Percentiles rank a stretch among this genome's conserved stretches.
These are phyloP conservation scores for Neonectria ditissima DNA, from an alignment of 2,329 filamentous ascomycete genomes.

Conservation along the genomic window DNA sequence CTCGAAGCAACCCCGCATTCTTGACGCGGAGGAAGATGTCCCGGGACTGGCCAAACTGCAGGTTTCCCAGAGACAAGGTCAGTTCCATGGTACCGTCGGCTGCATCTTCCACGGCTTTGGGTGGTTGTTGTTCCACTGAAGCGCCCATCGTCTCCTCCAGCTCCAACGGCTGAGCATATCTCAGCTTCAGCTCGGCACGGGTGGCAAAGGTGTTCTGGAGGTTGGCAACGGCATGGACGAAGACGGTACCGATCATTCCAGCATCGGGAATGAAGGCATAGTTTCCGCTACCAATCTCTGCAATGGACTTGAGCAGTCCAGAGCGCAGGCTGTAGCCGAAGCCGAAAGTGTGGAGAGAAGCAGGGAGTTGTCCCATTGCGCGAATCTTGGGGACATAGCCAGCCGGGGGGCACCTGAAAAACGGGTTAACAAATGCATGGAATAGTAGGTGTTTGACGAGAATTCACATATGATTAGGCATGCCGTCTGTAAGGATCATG, in stretches of 20 bases:
- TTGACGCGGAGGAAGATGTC: constrained; percentile 62
- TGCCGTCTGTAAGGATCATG: constrained; percentile 67
- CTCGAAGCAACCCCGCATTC: constrained; percentile 32
- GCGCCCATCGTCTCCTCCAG: constrained; percentile 56
- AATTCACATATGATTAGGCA: constrained; percentile 64
- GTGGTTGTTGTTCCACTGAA: constrained; percentile 51
- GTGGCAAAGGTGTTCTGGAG: constrained; percentile 69
- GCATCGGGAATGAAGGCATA: constrained; percentile 72
- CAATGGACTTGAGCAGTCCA: constrained; percentile 69
- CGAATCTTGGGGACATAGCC: constrained; percentile 68
- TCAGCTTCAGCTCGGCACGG: constrained; percentile 57
- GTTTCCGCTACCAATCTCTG: constrained; percentile 67
- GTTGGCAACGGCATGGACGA: constrained; percentile 72
- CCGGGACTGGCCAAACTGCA: constrained; percentile 72
- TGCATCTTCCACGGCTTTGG: constrained; percentile 26
- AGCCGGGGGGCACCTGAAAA: constrained; percentile 56
- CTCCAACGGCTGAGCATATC: constrained; percentile 50
- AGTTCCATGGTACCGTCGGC: constrained; percentile 44
- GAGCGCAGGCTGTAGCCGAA: constrained; percentile 53
- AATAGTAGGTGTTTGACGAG: fast-evolving
- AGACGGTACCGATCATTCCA: constrained; percentile 73
- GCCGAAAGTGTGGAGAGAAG: constrained; percentile 56
- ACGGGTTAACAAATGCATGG: background rate
- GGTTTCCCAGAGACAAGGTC: constrained; percentile 59
- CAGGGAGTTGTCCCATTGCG: constrained; percentile 53